Base-by-base conservation (phyloP, 1,284 basidiomycete genomes). In the Gomphus bonarii region DNA sequence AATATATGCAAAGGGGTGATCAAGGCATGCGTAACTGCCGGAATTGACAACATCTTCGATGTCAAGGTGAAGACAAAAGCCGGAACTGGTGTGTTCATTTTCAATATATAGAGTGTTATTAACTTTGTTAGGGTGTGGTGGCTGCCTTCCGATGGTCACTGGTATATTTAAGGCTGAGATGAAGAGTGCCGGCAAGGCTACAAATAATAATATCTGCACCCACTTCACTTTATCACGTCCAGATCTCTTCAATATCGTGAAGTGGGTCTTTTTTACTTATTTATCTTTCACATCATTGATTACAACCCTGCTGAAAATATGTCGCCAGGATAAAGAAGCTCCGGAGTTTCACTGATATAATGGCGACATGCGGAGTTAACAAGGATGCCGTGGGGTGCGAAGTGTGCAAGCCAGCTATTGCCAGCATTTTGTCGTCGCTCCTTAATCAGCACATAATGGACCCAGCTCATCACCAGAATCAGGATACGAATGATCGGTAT, bases 11-110 rank as follows among this genome's bases (percentile, higher is more conserved):
- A 90, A 67, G 82, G 79, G 6, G 73, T 71, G 10, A 77, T 90
- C 10, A 71, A 70, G 1, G 69, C 72, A 59, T 80, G 79, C 59
- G 73, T 88, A 63, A 76, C 77, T 63, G 74, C 73, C 3, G 78
- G 80, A 1, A 75, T 76, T 25, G 72, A 73, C 18, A 73, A 74
- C 25, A 65, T 89, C 25, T 73, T 68, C 8, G 78, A 77, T 46
- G 72, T 90, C 65, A 89, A 88, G 69, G 63, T 69, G 28, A 80
- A 79, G 66, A 88, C 85, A 16, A 89, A 88, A 68, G 81, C 77
- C 14, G 85, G 84, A 14, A 81, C 82, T 0, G 87, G 53, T 55
- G 28, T 16, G 51, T 36, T 31, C 18, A 68, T 28, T 54, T 58
- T 48, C n/a, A 14, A 8, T 25, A 20, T 20, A 18, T 33, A 1